Conservation (phyloP, 352 stramenopile species). For the Globisporangium cederbergense region DNA sequence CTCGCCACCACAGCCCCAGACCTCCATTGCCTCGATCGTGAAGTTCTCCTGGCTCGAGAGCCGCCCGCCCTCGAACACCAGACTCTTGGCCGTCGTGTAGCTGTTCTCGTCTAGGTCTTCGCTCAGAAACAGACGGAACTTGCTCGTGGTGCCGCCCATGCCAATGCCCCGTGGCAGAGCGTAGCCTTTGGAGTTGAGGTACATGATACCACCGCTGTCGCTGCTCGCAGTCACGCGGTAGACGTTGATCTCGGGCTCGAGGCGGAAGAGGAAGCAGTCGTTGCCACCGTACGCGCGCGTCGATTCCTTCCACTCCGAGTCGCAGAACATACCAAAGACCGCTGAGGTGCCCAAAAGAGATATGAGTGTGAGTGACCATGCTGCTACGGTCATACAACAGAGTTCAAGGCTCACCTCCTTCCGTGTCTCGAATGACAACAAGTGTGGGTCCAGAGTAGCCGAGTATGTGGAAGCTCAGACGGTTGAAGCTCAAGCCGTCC, state of each 20-base stretch:
- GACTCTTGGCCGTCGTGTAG: conserved; percentile 70
- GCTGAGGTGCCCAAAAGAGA: conserved; percentile 28
- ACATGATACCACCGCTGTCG: conserved; percentile 65
- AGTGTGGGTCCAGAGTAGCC: conserved; percentile 75
- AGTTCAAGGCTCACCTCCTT: conserved; percentile 40
- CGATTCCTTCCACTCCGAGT: conserved; percentile 83
- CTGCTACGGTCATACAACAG: not conserved
- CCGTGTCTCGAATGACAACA: conserved; percentile 58
- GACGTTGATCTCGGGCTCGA: conserved; percentile 57
- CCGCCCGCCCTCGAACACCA: conserved; percentile 66
- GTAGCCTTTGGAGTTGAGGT: conserved; percentile 84
- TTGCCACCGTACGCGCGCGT: conserved; percentile 79
- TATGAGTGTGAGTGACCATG: not conserved
- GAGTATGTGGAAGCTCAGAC: conserved; percentile 75
- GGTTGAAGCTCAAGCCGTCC: conserved; percentile 83
- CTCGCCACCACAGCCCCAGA: conserved; percentile 77
- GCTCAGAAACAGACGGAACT: conserved; percentile 76
- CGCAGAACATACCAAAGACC: conserved; percentile 85
- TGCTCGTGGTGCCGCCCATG: conserved; percentile 71
- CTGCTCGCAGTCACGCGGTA: conserved; percentile 46
- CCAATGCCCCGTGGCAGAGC: conserved; percentile 69
- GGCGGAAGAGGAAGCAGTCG: conserved; percentile 75
- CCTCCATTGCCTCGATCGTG: conserved; percentile 61
- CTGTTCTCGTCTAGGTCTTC: conserved; percentile 84
- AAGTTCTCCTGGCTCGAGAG: conserved; percentile 65